These are phyloP conservation scores for Peniophora sp. DNA, from an alignment of 1,284 basidiomycete genomes.

Conservation along the genomic window DNA sequence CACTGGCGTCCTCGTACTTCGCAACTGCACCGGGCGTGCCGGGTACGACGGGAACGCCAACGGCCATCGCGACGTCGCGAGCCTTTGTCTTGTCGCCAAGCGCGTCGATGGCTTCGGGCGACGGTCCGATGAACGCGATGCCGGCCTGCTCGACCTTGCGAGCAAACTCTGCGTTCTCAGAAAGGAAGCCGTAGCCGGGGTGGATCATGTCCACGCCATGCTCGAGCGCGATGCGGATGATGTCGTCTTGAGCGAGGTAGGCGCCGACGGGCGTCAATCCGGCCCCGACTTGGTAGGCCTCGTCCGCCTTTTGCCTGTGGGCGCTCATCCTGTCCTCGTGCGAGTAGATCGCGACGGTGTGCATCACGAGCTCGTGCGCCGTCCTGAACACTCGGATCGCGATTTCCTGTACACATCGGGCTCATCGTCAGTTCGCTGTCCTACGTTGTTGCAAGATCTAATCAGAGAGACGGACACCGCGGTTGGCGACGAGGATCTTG, in stretches of 20 bases:
- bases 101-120: constrained; percentile 94
- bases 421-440: too few relatives aligned
- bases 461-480: constrained; percentile 57
- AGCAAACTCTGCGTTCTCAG: constrained; percentile 95
- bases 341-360: constrained; percentile 98
- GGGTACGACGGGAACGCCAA: constrained; percentile 93
- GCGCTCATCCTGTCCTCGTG: constrained; percentile 95
- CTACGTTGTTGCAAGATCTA: neutral
- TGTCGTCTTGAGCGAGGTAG: constrained; percentile 96
- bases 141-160: constrained; percentile 96
- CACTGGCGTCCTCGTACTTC: constrained; percentile 74
- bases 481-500: constrained; percentile 93
- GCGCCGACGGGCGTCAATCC: constrained; percentile 94
- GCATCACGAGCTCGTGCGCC: constrained; percentile 98
- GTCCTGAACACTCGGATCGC: constrained; percentile 98
- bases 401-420: constrained; percentile 79
- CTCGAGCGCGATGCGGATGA: constrained; percentile 91
- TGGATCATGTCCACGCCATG: constrained; percentile 99
- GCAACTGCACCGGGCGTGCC: constrained; percentile 94
- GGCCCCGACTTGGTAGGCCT: constrained; percentile 97
- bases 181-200: constrained; percentile 98
- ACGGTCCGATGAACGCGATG: constrained; percentile 94
- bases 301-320: constrained; percentile 98
- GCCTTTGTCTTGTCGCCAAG: constrained; percentile 99
- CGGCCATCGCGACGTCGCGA: constrained; percentile 73